Evolutionary conservation across 306 rosid species (phyloP), one percentile per base, ranked within the genome.

Genomic region (Hippophae gyantsensis): DNA sequence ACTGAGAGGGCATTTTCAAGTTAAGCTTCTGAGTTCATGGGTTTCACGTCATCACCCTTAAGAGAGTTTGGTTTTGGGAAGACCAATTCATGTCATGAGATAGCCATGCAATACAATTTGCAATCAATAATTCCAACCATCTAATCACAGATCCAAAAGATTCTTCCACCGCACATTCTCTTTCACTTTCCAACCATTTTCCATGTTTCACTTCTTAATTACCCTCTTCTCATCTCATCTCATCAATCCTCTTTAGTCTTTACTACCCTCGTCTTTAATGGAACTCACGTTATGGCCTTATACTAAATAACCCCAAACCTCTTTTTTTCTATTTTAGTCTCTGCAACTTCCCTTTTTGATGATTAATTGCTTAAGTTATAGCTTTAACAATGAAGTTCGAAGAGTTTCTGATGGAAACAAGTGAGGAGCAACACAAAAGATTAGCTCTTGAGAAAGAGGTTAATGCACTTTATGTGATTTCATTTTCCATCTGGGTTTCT

Each of bases 361-460:
- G 25, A 47, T 7, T 9, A 13, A 11, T 7, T 13, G 13, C 7
- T 38, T 61, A 6, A 12, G 9, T 6, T 14, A 40, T 47, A 61
- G 32, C 13, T 12, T 26, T 10, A 44, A 73, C 45, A 42, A 87
- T 92, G 98, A 92, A 92, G 80, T 88, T 92, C 52, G 86, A 87
- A 63, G 86, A 87, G 63, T 71, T 87, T 57, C 95, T 85, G 47
- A 74, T 76, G 82, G 76, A 84, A 58, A 69, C 74, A 78, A 70
- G 79, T 48, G 84, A 71, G 48, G 76, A 81, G 46, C 64, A 78
- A 13, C 84, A 79, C 50, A 83, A 55, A 46, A 78, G 68, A 71
- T 79, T 74, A 44, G 72, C 76, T 52, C 95, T 92, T 56, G 82
- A 85, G 79, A 69, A 77, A 12, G 82, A 86, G 90, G 97, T 63